A percentile compares a stretch with the other conserved stretches of the same genome.
Evolutionary conservation across 208 protist species (phyloP).

Genomic region (Endotrypanum monterogeii): DNA sequence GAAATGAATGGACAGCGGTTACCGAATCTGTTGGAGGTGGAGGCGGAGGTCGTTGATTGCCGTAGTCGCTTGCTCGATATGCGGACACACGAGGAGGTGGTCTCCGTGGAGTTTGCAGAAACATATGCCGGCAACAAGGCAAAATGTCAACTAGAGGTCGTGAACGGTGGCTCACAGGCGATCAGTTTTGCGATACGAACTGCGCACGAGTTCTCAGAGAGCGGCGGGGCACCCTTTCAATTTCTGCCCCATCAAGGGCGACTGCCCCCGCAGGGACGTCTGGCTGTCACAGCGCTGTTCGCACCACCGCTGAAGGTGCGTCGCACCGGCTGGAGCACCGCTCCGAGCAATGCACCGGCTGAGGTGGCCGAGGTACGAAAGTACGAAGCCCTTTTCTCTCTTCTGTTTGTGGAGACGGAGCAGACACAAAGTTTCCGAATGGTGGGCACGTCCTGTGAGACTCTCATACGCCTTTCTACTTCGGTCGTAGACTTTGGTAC

Average conservation of each 20-base stretch:
- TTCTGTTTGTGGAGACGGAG: slow-evolving; percentile 89
- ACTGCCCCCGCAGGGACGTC: slow-evolving; percentile 56
- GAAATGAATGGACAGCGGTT: slow-evolving; percentile 47
- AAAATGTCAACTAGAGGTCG: slow-evolving; percentile 50
- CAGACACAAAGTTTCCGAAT: slow-evolving; percentile 79
- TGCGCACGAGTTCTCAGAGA: slow-evolving; percentile 45
- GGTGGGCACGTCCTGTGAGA: slow-evolving; percentile 65
- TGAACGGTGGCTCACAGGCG: slow-evolving; percentile 71
- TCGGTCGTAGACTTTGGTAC: slow-evolving; percentile 81
- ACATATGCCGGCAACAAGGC: slow-evolving; percentile 69
- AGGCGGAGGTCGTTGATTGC: slow-evolving; percentile 77
- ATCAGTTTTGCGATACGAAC: slow-evolving; percentile 87
- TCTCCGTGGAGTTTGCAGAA: slow-evolving; percentile 64
- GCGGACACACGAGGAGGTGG: slow-evolving; percentile 51
- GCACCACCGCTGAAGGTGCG: slow-evolving; percentile 46
- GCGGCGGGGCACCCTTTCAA: slow-evolving; percentile 65
- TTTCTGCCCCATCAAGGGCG: slow-evolving; percentile 75
- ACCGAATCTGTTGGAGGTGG: slow-evolving; percentile 41
- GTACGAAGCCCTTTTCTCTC: slow-evolving; percentile 74
- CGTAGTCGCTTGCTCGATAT: slow-evolving; percentile 67
- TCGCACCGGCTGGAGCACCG: slow-evolving; percentile 63
- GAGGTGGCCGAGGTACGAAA: slow-evolving; percentile 27
- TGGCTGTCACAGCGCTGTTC: slow-evolving; percentile 69
- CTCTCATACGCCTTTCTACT: slow-evolving; percentile 63
- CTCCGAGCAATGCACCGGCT: neutral